Evolutionary conservation across 2,329 filamentous ascomycete species (phyloP).

Genomic region (Scedosporium minutisporum): DNA sequence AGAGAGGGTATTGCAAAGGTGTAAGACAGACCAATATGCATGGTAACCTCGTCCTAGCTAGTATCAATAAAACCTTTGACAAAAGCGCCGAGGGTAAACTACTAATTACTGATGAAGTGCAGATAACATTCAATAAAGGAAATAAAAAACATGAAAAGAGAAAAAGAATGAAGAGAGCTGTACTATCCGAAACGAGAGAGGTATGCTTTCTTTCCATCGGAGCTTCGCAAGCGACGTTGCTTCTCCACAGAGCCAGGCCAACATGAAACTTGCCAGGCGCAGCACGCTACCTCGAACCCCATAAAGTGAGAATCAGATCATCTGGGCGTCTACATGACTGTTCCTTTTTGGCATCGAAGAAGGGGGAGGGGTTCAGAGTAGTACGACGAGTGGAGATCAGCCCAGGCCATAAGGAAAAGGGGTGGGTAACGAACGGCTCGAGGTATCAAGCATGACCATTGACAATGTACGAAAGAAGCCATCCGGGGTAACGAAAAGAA

Average conservation of each 20-base stretch:
- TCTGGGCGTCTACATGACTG: not conserved
- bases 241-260: not conserved
- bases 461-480: not conserved
- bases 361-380: not conserved
- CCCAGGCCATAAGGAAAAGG: not conserved
- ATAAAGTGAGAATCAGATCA: not conserved
- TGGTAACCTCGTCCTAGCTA: too few relatives aligned
- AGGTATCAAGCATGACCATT: not conserved
- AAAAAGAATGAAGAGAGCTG: not conserved
- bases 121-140: too few relatives aligned
- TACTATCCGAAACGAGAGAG: not conserved
- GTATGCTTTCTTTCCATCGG: not conserved
- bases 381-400: not conserved
- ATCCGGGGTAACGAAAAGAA: not conserved
- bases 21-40: not conserved
- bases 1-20: not conserved
- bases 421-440: not conserved
- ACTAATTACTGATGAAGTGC: too few relatives aligned
- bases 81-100: too few relatives aligned
- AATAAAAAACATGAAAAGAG: not conserved
- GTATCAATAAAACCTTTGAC: too few relatives aligned
- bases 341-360: not conserved
- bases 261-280: constrained; percentile 1
- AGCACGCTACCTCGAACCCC: not conserved
- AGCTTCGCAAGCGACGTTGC: not conserved